These are phyloP conservation scores for Alternaria arbusti DNA, from an alignment of 2,329 filamentous ascomycete genomes.

Conservation along the genomic window DNA sequence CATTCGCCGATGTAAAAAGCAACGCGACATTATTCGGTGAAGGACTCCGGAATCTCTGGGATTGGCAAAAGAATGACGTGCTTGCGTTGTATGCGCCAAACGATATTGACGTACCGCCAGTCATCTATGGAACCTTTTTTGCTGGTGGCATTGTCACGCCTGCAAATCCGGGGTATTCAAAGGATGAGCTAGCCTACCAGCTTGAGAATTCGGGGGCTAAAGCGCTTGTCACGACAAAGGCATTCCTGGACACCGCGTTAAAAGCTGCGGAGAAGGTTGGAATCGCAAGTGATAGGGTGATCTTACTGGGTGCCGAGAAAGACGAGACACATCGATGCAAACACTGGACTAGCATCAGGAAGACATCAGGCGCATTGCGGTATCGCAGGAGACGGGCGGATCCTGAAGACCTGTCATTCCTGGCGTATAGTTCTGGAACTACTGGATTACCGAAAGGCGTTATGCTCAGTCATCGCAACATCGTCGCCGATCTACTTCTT, in stretches of 20 bases:
- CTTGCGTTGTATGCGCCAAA: slow-evolving; percentile 84
- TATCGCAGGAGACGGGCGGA: slow-evolving; percentile 66
- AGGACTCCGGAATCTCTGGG: slow-evolving; percentile 74
- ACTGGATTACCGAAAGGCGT: slow-evolving; percentile 55
- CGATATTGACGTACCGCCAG: slow-evolving; percentile 76
- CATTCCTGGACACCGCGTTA: slow-evolving; percentile 67
- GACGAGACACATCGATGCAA: slow-evolving; percentile 65
- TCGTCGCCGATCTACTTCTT: slow-evolving; percentile 74
- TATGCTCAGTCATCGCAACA: slow-evolving; percentile 53
- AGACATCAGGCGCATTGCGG: slow-evolving; percentile 64
- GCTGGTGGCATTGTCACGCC: slow-evolving; percentile 80
- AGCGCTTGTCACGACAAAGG: slow-evolving; percentile 74
- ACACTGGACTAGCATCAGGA: slow-evolving; percentile 75
- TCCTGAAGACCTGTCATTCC: slow-evolving; percentile 76
- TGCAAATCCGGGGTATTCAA: slow-evolving; percentile 85
- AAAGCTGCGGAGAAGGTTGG: slow-evolving; percentile 73
- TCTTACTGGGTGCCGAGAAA: slow-evolving; percentile 73
- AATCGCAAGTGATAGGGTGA: slow-evolving; percentile 71
- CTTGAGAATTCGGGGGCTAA: slow-evolving; percentile 77
- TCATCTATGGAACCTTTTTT: slow-evolving; percentile 81
- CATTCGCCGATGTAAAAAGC: slow-evolving; percentile 68
- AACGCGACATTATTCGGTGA: slow-evolving; percentile 75
- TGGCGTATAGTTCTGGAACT: slow-evolving; percentile 63
- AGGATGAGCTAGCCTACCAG: slow-evolving; percentile 82
- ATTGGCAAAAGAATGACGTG: slow-evolving; percentile 83